Evolutionary conservation across 371 early-diverging fungal genomes (phyloP).

Genomic region (Mucor piriformis): DNA sequence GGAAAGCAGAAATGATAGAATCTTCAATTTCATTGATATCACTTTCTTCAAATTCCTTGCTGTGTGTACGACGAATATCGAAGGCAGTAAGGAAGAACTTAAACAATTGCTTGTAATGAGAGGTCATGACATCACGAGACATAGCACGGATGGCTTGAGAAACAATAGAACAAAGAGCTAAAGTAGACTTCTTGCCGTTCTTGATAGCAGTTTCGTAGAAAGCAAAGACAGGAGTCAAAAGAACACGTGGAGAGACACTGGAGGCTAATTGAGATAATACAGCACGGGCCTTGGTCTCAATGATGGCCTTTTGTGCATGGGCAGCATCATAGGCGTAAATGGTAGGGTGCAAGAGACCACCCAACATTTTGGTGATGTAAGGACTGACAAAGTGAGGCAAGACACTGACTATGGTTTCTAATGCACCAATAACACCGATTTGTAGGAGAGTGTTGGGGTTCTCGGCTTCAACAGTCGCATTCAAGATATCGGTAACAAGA

Average conservation of each 20-base stretch:
- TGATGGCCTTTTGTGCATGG: constrained; percentile 49
- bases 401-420: constrained; percentile 72
- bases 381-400: constrained; percentile 87
- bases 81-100: constrained; percentile 78
- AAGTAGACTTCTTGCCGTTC: constrained; percentile 56
- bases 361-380: constrained; percentile 66
- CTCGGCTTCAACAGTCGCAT: constrained; percentile 36
- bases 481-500: constrained; percentile 47
- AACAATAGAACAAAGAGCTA: constrained; percentile 66
- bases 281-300: constrained; percentile 51
- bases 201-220: constrained; percentile 59
- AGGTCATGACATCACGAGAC: constrained; percentile 66
- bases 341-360: constrained; percentile 58
- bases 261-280: constrained; percentile 60
- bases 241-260: constrained; percentile 68
- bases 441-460: constrained; percentile 48
- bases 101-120: constrained; percentile 80
- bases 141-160: constrained; percentile 66
- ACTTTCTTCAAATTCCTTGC: constrained; percentile 24
- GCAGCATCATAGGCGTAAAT: constrained; percentile 47
- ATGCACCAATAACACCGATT: constrained; percentile 67
- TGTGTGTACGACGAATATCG: constrained; percentile 62
- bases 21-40: constrained; percentile 68
- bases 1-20: constrained; percentile 70
- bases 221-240: constrained; percentile 71